Conservation (phyloP, 2,329 filamentous ascomycete species). For the Ascochyta rabiei region DNA sequence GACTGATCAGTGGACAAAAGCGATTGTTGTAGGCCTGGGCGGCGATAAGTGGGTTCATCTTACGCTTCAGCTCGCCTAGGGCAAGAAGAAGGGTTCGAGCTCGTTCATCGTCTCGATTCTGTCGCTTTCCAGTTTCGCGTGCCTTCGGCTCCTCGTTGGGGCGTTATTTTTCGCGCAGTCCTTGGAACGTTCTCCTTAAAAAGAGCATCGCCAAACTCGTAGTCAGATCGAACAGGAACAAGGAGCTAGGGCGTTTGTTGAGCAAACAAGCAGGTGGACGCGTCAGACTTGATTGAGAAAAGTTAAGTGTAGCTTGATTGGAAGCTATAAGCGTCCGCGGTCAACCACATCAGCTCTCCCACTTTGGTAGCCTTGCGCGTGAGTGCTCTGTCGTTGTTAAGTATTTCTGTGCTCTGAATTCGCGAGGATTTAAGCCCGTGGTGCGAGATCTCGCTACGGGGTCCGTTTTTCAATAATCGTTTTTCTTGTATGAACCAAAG, state of each 20-base stretch:
- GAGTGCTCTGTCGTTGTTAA: too few relatives aligned
- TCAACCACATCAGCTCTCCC: too few relatives aligned
- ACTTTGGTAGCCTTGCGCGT: too few relatives aligned
- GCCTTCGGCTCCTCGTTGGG: conserved; percentile 13
- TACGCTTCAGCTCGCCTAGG: conserved; percentile 18
- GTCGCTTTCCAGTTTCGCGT: conserved; percentile 12
- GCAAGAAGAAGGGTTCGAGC: conserved; percentile 16
- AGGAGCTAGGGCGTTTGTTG: conserved; percentile 1
- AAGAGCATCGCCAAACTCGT: conserved; percentile 7
- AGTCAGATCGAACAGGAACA: not conserved
- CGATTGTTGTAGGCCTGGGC: conserved; percentile 26
- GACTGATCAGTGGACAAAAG: conserved; percentile 23
- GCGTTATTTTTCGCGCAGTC: conserved; percentile 12
- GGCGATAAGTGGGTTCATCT: conserved; percentile 24
- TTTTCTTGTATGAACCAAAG: not conserved
- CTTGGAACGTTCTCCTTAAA: conserved; percentile 16
- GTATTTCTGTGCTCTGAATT: too few relatives aligned
- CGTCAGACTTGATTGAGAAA: not conserved
- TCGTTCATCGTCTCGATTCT: conserved; percentile 16
- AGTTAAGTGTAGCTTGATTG: not conserved
- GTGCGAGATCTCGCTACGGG: conserved; percentile 1
- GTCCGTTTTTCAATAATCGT: not conserved
- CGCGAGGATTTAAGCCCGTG: conserved; percentile 5
- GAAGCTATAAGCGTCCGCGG: too few relatives aligned
- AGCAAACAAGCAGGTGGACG: not conserved